These are phyloP conservation scores for Polytrichum formosum DNA, from an alignment of 225 moss, liverwort and hornwort genomes.

Conservation along the genomic window DNA sequence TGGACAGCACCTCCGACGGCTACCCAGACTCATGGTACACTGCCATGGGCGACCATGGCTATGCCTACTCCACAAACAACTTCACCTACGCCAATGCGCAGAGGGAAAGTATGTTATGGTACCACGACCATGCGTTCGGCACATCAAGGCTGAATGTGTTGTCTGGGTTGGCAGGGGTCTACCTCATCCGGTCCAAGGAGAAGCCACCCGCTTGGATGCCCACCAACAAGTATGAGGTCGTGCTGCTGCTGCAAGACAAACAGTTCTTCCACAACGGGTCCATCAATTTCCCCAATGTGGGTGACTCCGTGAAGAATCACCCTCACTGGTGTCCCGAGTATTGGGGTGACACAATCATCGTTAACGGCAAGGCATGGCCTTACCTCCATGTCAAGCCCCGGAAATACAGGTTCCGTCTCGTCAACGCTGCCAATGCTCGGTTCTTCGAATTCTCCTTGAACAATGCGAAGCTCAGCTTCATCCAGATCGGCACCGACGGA, in stretches of 20 bases:
- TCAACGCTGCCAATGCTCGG: slow-evolving; percentile 63
- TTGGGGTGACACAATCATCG: slow-evolving; percentile 50
- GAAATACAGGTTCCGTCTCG: slow-evolving; percentile 44
- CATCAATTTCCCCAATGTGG: slow-evolving; percentile 61
- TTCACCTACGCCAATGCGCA: slow-evolving; percentile 52
- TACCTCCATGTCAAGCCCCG: slow-evolving; percentile 32
- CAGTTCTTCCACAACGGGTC: slow-evolving; percentile 45
- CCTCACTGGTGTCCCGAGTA: slow-evolving; percentile 69
- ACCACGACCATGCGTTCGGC: slow-evolving; percentile 70
- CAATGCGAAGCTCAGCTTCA: slow-evolving; percentile 33
- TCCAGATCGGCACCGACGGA: slow-evolving; percentile 79
- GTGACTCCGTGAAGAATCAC: slow-evolving; percentile 30
- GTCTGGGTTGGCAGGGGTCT: slow-evolving; percentile 49
- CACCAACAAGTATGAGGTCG: slow-evolving; percentile 14
- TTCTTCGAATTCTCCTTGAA: slow-evolving; percentile 46
- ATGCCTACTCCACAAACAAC: slow-evolving; percentile 31
- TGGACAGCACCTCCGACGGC: slow-evolving; percentile 50
- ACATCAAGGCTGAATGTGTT: slow-evolving; percentile 61
- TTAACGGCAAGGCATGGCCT: slow-evolving; percentile 66
- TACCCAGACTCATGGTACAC: slow-evolving; percentile 82
- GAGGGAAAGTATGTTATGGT: slow-evolving; percentile 60
- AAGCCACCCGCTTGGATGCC: not conserved
- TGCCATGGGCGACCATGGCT: slow-evolving; percentile 36
- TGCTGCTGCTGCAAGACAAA: slow-evolving; percentile 33
- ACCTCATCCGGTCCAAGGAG: slow-evolving; percentile 31